phyloP scores from a whole-genome alignment of 1,284 basidiomycete genomes.

The Gymnopus androsaceus region DNA sequence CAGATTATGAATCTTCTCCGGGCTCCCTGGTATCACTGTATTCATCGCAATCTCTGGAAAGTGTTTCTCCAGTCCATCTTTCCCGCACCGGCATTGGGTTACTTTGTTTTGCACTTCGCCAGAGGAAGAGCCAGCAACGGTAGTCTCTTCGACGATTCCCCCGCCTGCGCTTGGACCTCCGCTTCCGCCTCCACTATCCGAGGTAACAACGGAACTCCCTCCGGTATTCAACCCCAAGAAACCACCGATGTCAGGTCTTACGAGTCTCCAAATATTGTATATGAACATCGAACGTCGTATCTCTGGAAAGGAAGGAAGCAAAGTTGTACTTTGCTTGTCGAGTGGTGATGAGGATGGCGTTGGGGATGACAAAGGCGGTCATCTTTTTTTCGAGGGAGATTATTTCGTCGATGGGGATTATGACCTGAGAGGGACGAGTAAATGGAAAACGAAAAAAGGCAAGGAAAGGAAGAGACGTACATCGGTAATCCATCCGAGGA shows the following conservation, averaged over 20 bases:
- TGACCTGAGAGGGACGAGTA: conserved; percentile 58
- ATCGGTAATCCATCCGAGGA: conserved; percentile 98
- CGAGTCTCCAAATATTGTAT: conserved; percentile 93
- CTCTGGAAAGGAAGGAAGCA: conserved; percentile 93
- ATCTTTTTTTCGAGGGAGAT: conserved; percentile 93
- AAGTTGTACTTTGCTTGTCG: conserved; percentile 87
- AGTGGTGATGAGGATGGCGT: conserved; percentile 92
- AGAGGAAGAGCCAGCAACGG: conserved; percentile 20
- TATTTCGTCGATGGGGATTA: conserved; percentile 91
- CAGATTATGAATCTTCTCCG: conserved; percentile 94
- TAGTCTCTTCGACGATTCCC: conserved; percentile 19
- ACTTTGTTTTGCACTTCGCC: conserved; percentile 34
- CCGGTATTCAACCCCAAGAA: too few relatives aligned
- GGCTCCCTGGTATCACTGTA: conserved; percentile 81
- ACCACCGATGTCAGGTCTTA: conserved; percentile 74
- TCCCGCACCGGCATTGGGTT: conserved; percentile 80
- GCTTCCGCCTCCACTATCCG: background rate
- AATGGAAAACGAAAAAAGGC: conserved; percentile 3
- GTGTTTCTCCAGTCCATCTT: conserved; percentile 73
- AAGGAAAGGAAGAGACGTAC: conserved; percentile 46
- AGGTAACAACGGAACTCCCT: too few relatives aligned
- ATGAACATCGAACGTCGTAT: conserved; percentile 97
- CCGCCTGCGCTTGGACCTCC: conserved; percentile 13
- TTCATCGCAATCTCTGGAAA: conserved; percentile 78
- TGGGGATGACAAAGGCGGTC: conserved; percentile 98